Evolutionary conservation across 129 eudicot genomes (phyloP).

Genomic region (Flaveria bidentis): DNA sequence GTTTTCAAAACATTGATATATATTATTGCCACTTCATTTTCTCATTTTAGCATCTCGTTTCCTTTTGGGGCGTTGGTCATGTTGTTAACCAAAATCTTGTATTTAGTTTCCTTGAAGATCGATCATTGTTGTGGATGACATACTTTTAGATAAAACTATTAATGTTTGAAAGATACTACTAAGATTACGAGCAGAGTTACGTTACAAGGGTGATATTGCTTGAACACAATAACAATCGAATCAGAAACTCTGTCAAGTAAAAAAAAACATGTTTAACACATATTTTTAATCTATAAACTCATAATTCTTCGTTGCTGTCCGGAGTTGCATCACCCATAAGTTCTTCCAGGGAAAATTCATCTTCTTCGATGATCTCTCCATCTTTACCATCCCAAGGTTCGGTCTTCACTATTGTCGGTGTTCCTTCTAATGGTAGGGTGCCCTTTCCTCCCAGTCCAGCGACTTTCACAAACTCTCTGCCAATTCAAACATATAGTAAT

Average conservation of each 20-base stretch:
- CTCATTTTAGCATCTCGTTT: neutral
- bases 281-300: slow-evolving; percentile 23
- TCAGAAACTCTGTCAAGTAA: slow-evolving; percentile 20
- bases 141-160: neutral
- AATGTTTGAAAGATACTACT: slow-evolving; percentile 18
- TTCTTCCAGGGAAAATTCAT: slow-evolving; percentile 90
- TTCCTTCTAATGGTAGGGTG: slow-evolving; percentile 56
- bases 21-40: neutral
- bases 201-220: slow-evolving; percentile 18
- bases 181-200: slow-evolving; percentile 18
- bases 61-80: neutral
- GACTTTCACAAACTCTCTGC: slow-evolving; percentile 80
- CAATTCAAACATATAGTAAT: slow-evolving; percentile 1
- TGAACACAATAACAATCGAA: slow-evolving; percentile 16
- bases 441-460: slow-evolving; percentile 96
- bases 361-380: slow-evolving; percentile 81
- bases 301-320: slow-evolving; percentile 57
- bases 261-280: slow-evolving; percentile 15
- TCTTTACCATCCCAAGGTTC: slow-evolving; percentile 97
- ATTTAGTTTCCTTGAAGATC: neutral
- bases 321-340: slow-evolving; percentile 64
- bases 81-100: neutral
- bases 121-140: neutral
- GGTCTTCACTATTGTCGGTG: slow-evolving; percentile 55
- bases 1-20: neutral